Percentiles rank a stretch among this genome's conserved stretches.
phyloP scores from a whole-genome alignment of 2,329 filamentous ascomycete genomes.

The Calonectria ilicicola region DNA sequence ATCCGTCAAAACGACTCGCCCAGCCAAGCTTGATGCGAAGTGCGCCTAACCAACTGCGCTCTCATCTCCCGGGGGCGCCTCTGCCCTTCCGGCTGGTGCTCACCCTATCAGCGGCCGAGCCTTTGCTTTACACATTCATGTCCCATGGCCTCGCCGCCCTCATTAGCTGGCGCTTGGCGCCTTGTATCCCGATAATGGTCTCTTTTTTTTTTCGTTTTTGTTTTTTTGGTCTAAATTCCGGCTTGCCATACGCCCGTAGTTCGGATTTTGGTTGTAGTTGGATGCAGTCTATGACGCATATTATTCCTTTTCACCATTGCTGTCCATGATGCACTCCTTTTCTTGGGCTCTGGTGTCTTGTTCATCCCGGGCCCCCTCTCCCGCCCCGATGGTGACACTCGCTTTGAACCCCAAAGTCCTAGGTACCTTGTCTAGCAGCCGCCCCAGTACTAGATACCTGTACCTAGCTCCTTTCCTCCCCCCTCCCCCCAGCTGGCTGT shows the following conservation, averaged over 20 bases:
- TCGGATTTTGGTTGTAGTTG: background rate
- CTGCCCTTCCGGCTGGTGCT: constrained; percentile 20
- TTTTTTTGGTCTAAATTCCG: background rate
- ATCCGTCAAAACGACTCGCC: constrained; percentile 14
- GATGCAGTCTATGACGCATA: background rate
- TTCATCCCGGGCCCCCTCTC: background rate
- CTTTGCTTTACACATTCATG: constrained; percentile 16
- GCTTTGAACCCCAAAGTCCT: constrained; percentile 19
- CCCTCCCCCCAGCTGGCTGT: constrained; percentile 11
- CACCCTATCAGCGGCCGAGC: constrained; percentile 18
- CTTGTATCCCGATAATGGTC: background rate
- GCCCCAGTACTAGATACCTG: constrained; percentile 16
- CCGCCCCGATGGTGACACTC: constrained; percentile 16
- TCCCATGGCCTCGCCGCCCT: constrained; percentile 1
- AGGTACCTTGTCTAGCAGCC: constrained; percentile 17
- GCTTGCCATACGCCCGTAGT: background rate
- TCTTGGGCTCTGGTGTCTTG: constrained; percentile 1
- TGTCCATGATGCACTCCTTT: background rate
- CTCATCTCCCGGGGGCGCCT: constrained; percentile 22
- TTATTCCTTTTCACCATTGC: background rate
- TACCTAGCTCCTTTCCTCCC: constrained; percentile 3
- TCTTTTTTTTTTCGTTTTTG: background rate
- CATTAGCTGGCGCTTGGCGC: constrained; percentile 5
- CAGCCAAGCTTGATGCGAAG: constrained; percentile 11
- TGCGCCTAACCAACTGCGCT: constrained; percentile 18